Base-by-base conservation (phyloP, 768 basidiomycete species). In the Myochromella boudieri region DNA sequence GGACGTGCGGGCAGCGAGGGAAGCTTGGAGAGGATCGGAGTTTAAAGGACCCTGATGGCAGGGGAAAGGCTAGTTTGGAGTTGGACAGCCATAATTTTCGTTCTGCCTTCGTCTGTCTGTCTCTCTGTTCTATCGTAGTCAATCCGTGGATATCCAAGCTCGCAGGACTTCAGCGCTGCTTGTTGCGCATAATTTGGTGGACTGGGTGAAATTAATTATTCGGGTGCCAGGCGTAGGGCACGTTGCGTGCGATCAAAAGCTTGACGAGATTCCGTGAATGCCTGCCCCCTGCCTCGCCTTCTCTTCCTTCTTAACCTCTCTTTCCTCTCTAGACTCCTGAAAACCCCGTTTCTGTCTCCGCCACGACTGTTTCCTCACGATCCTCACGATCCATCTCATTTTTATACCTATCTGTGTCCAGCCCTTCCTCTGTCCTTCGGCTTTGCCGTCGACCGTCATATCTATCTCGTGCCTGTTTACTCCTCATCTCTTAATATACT, bases 161-260 rank as follows among this genome's bases (percentile, higher is more conserved):
- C n/a, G n/a, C n/a, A n/a, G n/a, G n/a, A n/a, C n/a, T n/a, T n/a
- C n/a, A n/a, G n/a, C n/a, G n/a, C n/a, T n/a, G n/a, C n/a, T n/a
- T n/a, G n/a, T n/a, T n/a, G n/a, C n/a, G n/a, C n/a, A n/a, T n/a
- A n/a, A n/a, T n/a, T n/a, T n/a, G n/a, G n/a, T n/a, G n/a, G n/a
- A n/a, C n/a, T n/a, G n/a, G 31, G 24, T 24, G 46, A 54, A 54
- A 56, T 55, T 63, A 61, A 63, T 67, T 59, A 62, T 72, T 71
- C 68, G 67, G 69, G 75, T 41, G 47, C 48, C 56, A 57, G 54
- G 54, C 48, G 49, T 45, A 39, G 77, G 83, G 79, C 84, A 87
- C 84, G 84, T 85, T 85, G 82, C 73, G 70, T 77, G 75, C 72
- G 72, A 85, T 85, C 82, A 84, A 82, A 85, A 82, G 69, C 69